Conservation (phyloP, 2,329 filamentous ascomycete species). For the Ceratocystis cubensis region DNA sequence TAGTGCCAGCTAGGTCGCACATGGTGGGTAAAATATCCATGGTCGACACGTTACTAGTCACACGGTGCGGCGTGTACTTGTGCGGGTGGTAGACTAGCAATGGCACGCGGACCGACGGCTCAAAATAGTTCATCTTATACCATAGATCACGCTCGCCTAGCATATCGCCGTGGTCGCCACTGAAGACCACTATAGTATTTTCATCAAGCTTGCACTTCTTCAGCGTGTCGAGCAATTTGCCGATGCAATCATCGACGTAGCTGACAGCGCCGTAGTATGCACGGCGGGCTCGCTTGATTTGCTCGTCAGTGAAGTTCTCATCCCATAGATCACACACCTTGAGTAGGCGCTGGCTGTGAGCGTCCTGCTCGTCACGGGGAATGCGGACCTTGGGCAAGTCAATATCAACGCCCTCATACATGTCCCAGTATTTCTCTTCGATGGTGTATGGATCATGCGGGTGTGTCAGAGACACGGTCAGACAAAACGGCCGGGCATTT, state of each 20-base stretch:
- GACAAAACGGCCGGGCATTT: conserved; percentile 62
- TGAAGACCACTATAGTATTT: conserved; percentile 84
- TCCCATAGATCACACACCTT: conserved; percentile 81
- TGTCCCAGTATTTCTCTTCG: conserved; percentile 83
- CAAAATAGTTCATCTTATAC: conserved; percentile 98
- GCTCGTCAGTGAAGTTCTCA: conserved; percentile 69
- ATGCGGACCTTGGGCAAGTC: conserved; percentile 67
- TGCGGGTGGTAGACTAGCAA: conserved; percentile 73
- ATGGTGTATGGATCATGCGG: conserved; percentile 94
- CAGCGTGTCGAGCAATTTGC: conserved; percentile 63
- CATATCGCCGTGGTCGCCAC: conserved; percentile 92
- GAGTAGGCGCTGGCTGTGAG: conserved; percentile 75
- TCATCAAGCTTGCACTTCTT: conserved; percentile 69
- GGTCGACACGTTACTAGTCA: conserved; percentile 76
- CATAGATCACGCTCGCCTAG: conserved; percentile 81
- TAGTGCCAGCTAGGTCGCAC: conserved; percentile 65
- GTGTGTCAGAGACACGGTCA: conserved; percentile 87
- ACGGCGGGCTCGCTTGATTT: conserved; percentile 71
- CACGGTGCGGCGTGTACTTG: conserved; percentile 60
- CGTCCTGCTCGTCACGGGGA: conserved; percentile 67
- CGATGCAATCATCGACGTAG: conserved; percentile 88
- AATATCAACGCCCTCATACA: conserved; percentile 82
- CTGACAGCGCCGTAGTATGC: conserved; percentile 90
- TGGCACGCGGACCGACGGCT: conserved; percentile 79
- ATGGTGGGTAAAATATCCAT: conserved; percentile 84